Evolutionary conservation across 306 rosid genomes (phyloP).

Genomic region (Pyrus bretschneideri): DNA sequence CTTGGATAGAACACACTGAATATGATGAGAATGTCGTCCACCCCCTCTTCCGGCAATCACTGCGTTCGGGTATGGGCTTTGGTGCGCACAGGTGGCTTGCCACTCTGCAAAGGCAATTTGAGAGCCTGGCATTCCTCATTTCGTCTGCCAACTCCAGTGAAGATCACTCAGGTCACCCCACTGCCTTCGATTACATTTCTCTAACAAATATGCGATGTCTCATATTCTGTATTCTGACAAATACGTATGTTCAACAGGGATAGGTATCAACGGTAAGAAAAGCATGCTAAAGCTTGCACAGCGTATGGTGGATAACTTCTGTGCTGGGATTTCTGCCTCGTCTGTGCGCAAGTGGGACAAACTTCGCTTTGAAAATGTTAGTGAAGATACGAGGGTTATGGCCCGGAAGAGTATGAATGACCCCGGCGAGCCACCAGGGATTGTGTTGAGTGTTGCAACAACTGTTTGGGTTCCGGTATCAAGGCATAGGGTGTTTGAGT

Average conservation of each 20-base stretch:
- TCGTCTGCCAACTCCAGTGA: conserved; percentile 42
- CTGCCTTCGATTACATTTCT: background rate
- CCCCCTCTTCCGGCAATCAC: conserved; percentile 45
- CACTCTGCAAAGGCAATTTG: conserved; percentile 73
- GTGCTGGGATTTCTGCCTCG: conserved; percentile 60
- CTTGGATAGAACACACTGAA: conserved; percentile 82
- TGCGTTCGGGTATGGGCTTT: conserved; percentile 60
- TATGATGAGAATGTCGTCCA: conserved; percentile 63
- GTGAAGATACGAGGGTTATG: conserved; percentile 57
- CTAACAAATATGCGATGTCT: background rate
- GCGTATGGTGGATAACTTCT: conserved; percentile 67
- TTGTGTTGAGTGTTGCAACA: conserved; percentile 70
- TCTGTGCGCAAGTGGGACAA: conserved; percentile 50
- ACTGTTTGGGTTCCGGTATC: conserved; percentile 71
- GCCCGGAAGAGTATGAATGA: conserved; percentile 38
- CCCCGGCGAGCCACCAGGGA: conserved; percentile 55
- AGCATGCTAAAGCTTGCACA: conserved; percentile 64
- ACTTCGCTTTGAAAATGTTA: conserved; percentile 31
- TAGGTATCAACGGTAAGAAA: conserved; percentile 36
- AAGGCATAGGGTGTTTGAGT: conserved; percentile 48
- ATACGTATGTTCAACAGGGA: conserved; percentile 20
- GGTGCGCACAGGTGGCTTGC: conserved; percentile 90
- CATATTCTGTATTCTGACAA: conserved; percentile 24
- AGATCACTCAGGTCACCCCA: conserved; percentile 43
- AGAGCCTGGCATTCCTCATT: conserved; percentile 45